Percentiles rank a stretch among this genome's conserved stretches.
These are phyloP conservation scores for Pseudoneurospora amorphoporcata DNA, from an alignment of 495 filamentous ascomycete species.

Conservation along the genomic window DNA sequence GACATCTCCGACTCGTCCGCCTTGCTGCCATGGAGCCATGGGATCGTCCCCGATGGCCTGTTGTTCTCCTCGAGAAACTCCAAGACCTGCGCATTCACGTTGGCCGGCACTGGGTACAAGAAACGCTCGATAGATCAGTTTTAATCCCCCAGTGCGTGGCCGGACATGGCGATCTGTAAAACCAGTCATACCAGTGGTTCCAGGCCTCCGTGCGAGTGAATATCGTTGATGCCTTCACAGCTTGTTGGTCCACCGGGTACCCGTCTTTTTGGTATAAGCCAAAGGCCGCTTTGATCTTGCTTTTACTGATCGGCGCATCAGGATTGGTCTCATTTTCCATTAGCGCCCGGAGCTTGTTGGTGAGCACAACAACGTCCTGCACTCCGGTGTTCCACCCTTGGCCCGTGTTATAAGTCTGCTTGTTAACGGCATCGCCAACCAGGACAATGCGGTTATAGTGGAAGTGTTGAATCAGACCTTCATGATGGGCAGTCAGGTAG, in stretches of 20 bases:
- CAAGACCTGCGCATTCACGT: neutral
- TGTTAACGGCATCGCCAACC: slow-evolving; percentile 34
- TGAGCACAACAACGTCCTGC: slow-evolving; percentile 26
- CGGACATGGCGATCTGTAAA: neutral
- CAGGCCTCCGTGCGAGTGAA: neutral
- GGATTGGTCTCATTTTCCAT: neutral
- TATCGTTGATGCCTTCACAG: neutral
- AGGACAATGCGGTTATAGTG: slow-evolving; percentile 26
- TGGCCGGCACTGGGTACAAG: neutral
- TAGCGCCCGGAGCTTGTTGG: slow-evolving; percentile 12
- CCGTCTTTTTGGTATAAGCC: neutral
- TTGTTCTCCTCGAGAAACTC: slow-evolving; percentile 3
- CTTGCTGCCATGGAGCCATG: neutral
- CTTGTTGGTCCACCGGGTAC: neutral
- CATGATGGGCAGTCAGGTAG: slow-evolving; percentile 21
- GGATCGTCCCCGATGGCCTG: neutral
- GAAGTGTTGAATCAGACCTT: slow-evolving; percentile 29
- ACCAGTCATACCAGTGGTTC: neutral
- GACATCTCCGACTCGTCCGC: neutral
- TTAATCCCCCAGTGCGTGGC: neutral
- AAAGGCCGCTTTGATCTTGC: neutral
- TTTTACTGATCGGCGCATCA: neutral
- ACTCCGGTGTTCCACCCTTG: slow-evolving; percentile 28
- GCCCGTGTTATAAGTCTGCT: slow-evolving; percentile 27
- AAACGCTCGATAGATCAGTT: neutral